Conservation (phyloP, 2,329 filamentous ascomycete genomes). For the Lachnellula subtilissima region DNA sequence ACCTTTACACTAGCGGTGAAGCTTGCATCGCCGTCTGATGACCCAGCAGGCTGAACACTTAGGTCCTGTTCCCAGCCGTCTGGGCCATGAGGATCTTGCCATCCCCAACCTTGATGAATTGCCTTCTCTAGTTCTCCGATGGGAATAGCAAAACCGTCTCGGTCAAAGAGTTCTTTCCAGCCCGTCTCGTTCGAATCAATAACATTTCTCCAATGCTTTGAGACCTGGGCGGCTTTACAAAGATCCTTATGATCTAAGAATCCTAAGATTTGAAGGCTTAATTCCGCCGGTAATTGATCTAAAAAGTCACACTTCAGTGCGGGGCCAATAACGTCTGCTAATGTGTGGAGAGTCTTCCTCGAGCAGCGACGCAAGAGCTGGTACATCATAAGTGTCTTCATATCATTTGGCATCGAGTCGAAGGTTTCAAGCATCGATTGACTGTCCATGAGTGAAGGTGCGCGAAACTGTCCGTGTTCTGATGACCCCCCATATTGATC, state of each 20-base stretch:
- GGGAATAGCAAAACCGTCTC: slow-evolving; percentile 74
- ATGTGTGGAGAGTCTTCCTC: slow-evolving; percentile 80
- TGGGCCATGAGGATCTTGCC: slow-evolving; percentile 78
- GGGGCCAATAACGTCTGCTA: slow-evolving; percentile 88
- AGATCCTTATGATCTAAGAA: slow-evolving; percentile 83
- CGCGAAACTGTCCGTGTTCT: slow-evolving; percentile 20
- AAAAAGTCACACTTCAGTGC: slow-evolving; percentile 93
- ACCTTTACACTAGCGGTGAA: slow-evolving; percentile 10
- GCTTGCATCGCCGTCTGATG: slow-evolving; percentile 47
- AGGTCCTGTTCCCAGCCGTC: slow-evolving; percentile 79
- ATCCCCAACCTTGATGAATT: slow-evolving; percentile 91
- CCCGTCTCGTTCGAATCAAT: slow-evolving; percentile 91
- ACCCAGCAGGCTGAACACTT: slow-evolving; percentile 47
- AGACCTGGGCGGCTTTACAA: slow-evolving; percentile 87
- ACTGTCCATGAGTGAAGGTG: slow-evolving; percentile 63
- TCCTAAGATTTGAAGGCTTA: slow-evolving; percentile 80
- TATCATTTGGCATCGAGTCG: slow-evolving; percentile 81
- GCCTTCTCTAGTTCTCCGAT: slow-evolving; percentile 80
- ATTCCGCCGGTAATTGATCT: slow-evolving; percentile 73
- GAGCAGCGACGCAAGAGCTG: slow-evolving; percentile 86
- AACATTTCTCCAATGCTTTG: slow-evolving; percentile 86
- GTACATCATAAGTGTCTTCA: slow-evolving; percentile 97
- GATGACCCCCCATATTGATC: slow-evolving; percentile 29
- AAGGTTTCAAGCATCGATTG: slow-evolving; percentile 83
- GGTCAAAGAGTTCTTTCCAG: slow-evolving; percentile 89